These are phyloP conservation scores for Serendipita vermifera DNA, from an alignment of 768 basidiomycete genomes.

Conservation along the genomic window DNA sequence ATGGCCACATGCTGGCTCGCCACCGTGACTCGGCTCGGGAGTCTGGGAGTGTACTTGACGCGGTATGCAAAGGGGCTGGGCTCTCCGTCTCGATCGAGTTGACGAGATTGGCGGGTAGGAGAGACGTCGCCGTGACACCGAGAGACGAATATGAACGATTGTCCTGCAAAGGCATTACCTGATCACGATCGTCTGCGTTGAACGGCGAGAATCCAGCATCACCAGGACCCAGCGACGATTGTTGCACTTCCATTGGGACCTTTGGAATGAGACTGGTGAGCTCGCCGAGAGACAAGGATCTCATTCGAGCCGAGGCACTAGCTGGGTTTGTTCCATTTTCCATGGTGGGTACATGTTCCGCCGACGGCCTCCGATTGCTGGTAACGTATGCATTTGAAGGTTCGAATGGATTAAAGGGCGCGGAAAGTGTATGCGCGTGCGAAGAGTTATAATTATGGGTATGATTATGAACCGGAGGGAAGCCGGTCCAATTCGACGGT, in stretches of 20 bases:
- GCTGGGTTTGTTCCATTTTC: neutral
- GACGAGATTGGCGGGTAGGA: slow-evolving; percentile 10
- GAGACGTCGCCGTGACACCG: neutral
- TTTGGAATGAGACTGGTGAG: neutral
- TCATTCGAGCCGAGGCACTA: neutral
- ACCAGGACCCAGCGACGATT: neutral
- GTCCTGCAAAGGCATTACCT: slow-evolving; percentile 4
- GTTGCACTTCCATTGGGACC: neutral
- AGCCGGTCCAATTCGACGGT: neutral
- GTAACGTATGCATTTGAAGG: neutral
- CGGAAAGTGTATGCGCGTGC: too few species aligned
- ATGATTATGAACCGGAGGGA: neutral
- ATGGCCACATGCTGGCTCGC: neutral
- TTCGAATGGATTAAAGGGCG: slow-evolving; percentile 7
- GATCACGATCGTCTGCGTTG: slow-evolving; percentile 27
- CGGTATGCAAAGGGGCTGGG: neutral
- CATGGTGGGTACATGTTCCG: neutral
- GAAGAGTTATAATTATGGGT: neutral
- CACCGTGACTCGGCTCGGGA: slow-evolving; percentile 6
- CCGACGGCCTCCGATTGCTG: neutral
- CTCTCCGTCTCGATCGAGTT: slow-evolving; percentile 10
- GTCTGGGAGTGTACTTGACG: neutral
- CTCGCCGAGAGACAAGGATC: slow-evolving; percentile 12
- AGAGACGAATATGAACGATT: slow-evolving; percentile 8
- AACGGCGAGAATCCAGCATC: slow-evolving; percentile 42